Evolutionary conservation across 257 asterid species (phyloP).

Genomic region (Jaltomata sinuosa): DNA sequence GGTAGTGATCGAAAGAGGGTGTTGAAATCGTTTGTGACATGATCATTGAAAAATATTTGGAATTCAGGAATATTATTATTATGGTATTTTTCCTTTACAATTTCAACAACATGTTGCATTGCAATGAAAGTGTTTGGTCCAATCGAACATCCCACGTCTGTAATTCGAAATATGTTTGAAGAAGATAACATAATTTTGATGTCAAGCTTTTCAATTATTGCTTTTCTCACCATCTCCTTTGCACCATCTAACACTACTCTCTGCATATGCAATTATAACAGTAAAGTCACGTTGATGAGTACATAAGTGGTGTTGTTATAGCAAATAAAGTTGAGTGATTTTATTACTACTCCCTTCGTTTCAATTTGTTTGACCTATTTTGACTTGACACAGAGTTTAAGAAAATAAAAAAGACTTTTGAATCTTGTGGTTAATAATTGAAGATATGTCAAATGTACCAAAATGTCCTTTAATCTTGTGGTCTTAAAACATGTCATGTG

Average conservation of each 20-base stretch:
- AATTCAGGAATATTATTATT: constrained; percentile 2
- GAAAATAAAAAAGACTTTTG: too few species aligned
- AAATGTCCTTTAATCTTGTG: too few species aligned
- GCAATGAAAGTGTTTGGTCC: constrained; percentile 25
- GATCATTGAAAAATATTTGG: constrained; percentile 22
- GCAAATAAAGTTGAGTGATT: too few species aligned
- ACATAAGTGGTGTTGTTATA: too few species aligned
- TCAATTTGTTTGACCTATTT: too few species aligned
- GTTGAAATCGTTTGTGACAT: constrained; percentile 27
- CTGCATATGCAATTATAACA: not conserved
- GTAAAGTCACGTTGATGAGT: not conserved
- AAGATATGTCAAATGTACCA: too few species aligned
- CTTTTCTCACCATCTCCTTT: constrained; percentile 1
- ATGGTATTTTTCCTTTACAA: not conserved
- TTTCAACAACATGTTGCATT: constrained; percentile 7
- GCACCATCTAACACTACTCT: not conserved
- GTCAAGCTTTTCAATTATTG: not conserved
- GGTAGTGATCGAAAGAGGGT: constrained; percentile 24
- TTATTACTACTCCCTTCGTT: too few species aligned
- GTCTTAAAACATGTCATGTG: too few species aligned
- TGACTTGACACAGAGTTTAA: too few species aligned
- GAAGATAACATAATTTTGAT: not conserved
- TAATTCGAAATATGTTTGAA: not conserved
- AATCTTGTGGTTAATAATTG: too few species aligned
- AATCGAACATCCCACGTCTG: constrained; percentile 23